Conservation (phyloP, 2,329 filamentous ascomycete species). For the Gnomoniopsis smithogilvyi region DNA sequence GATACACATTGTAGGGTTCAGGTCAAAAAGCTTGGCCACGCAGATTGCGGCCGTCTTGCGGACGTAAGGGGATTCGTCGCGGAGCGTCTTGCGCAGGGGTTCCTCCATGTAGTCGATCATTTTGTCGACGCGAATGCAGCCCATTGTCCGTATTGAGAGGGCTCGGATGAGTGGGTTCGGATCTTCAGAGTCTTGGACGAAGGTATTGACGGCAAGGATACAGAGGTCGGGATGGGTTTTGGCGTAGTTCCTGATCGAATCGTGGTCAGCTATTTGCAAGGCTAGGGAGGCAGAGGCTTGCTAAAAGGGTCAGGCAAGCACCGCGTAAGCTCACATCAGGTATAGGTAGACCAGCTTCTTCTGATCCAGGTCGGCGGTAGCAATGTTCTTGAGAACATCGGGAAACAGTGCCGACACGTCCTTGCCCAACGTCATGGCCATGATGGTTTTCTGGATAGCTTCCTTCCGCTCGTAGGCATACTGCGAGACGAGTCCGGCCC, state of each 20-base stretch:
- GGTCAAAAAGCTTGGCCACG: conserved; percentile 94
- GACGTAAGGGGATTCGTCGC: conserved; percentile 97
- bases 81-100: conserved; percentile 88
- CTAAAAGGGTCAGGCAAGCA: not conserved
- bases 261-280: conserved; percentile 20
- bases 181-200: conserved; percentile 98
- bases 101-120: conserved; percentile 99
- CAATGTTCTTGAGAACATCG: conserved; percentile 98
- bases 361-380: conserved; percentile 89
- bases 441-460: conserved; percentile 99
- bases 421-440: conserved; percentile 99
- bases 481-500: conserved; percentile 92
- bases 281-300: conserved; percentile 5
- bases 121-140: conserved; percentile 96
- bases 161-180: conserved; percentile 95
- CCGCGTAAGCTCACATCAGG: conserved; percentile 67
- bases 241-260: conserved; percentile 79
- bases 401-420: conserved; percentile 97
- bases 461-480: conserved; percentile 99
- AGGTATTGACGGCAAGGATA: conserved; percentile 98
- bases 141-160: conserved; percentile 96
- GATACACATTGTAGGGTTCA: conserved; percentile 88
- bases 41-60: conserved; percentile 97
- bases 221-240: conserved; percentile 98
- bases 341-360: conserved; percentile 99